Percentiles rank a stretch among this genome's conserved stretches.
Evolutionary conservation across 164 flowering plant genomes (phyloP).

Genomic region (Vitis rupestris): DNA sequence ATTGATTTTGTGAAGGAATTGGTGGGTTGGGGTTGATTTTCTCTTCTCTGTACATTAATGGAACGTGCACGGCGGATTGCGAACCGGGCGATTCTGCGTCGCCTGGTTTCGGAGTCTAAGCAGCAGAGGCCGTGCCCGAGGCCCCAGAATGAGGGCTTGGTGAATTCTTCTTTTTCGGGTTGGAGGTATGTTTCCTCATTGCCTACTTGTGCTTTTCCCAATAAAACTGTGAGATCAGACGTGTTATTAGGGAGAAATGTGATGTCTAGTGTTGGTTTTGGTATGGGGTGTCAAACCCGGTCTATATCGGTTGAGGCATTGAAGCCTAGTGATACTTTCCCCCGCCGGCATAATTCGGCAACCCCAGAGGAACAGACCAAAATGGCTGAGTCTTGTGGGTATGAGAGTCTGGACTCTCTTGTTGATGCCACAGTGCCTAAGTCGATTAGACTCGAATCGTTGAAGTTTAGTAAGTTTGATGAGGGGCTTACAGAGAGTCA

Average conservation of each 20-base stretch:
- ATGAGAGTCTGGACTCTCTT: slow-evolving; percentile 52
- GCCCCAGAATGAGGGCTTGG: slow-evolving; percentile 19
- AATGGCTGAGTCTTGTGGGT: slow-evolving; percentile 77
- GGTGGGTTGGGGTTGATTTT: too few relatives aligned
- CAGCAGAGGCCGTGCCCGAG: slow-evolving; percentile 21
- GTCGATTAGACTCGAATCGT: slow-evolving; percentile 58
- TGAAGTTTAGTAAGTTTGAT: slow-evolving; percentile 77
- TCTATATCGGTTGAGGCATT: slow-evolving; percentile 73
- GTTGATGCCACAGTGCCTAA: slow-evolving; percentile 95
- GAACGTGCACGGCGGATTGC: slow-evolving; percentile 90
- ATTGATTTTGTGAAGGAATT: too few relatives aligned
- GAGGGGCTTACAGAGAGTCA: slow-evolving; percentile 87
- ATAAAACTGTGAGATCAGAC: slow-evolving; percentile 19
- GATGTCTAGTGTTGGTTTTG: slow-evolving; percentile 12
- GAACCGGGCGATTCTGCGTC: slow-evolving; percentile 59
- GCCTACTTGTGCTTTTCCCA: slow-evolving; percentile 37
- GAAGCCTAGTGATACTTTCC: slow-evolving; percentile 85
- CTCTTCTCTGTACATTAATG: slow-evolving; percentile 30
- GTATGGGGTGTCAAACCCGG: slow-evolving; percentile 38
- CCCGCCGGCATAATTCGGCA: slow-evolving; percentile 95
- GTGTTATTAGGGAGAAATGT: slow-evolving; percentile 10
- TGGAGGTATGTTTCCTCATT: slow-evolving; percentile 73
- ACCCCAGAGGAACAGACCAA: slow-evolving; percentile 78
- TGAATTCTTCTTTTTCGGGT: slow-evolving; percentile 26
- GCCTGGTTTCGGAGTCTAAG: slow-evolving; percentile 57